phyloP scores from a whole-genome alignment of 2,329 filamentous ascomycete genomes.

The Aspergillus sp. region DNA sequence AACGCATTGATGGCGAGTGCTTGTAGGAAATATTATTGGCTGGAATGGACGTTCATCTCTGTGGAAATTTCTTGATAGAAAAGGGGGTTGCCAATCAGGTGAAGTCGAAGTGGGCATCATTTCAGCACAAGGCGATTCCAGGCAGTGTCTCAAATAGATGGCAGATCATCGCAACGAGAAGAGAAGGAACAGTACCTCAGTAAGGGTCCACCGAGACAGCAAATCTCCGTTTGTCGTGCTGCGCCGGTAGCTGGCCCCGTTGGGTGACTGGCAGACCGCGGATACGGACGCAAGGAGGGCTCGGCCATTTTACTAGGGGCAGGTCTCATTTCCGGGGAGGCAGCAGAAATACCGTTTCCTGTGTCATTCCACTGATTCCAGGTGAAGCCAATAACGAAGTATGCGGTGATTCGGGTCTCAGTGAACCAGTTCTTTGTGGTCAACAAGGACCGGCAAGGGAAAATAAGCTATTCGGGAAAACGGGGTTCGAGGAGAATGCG shows the following conservation, averaged over 20 bases:
- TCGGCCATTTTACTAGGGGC: constrained; percentile 12
- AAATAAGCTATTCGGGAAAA: constrained; percentile 4
- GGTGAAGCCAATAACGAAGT: neutral
- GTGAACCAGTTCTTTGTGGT: neutral
- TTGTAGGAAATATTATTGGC: constrained; percentile 8
- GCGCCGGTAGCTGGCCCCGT: neutral
- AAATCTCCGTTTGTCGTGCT: constrained; percentile 7
- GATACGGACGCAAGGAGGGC: constrained; percentile 9
- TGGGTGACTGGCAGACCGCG: constrained; percentile 1
- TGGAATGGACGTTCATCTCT: constrained; percentile 11
- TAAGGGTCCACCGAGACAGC: neutral
- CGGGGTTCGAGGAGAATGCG: neutral
- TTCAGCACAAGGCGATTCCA: neutral
- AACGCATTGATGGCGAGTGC: neutral
- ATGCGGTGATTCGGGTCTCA: neutral
- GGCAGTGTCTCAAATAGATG: constrained; percentile 3
- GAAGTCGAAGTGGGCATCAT: neutral
- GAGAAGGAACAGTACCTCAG: constrained; percentile 1
- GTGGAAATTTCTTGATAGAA: constrained; percentile 3
- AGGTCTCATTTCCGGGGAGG: constrained; percentile 13
- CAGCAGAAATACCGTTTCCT: neutral
- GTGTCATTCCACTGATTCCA: neutral
- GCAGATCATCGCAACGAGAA: constrained; percentile 12
- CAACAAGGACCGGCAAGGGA: neutral
- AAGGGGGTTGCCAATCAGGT: constrained; percentile 3